These are phyloP conservation scores for Trichophyton mentagrophytes DNA, from an alignment of 2,329 filamentous ascomycete species.

Conservation along the genomic window DNA sequence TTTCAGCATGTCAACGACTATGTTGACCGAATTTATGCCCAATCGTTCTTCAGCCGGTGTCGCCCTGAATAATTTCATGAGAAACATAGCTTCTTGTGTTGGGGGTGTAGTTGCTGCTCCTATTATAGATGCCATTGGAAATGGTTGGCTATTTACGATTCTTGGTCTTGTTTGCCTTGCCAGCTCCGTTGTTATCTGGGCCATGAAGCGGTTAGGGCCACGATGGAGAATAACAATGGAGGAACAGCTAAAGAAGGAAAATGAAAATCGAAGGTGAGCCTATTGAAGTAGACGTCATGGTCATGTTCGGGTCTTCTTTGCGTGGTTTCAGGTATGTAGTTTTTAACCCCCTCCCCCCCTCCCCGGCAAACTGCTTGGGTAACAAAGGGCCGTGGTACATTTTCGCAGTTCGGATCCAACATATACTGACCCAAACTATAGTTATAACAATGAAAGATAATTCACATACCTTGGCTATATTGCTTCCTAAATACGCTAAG, in stretches of 20 bases:
- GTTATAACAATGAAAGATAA: no score
- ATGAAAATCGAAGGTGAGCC: not conserved
- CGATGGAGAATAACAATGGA: constrained; percentile 56
- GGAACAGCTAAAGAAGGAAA: constrained; percentile 7
- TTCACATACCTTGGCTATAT: no score
- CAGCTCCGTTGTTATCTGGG: constrained; percentile 47
- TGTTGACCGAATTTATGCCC: constrained; percentile 77
- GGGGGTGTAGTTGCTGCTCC: constrained; percentile 58
- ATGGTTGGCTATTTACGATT: constrained; percentile 64
- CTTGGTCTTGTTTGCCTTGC: constrained; percentile 44
- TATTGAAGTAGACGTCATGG: not conserved
- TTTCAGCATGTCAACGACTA: constrained; percentile 60
- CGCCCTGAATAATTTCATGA: constrained; percentile 67
- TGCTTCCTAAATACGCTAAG: no score
- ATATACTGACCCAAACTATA: no score
- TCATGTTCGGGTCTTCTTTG: not conserved
- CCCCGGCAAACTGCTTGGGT: no score
- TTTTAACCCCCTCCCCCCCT: no score
- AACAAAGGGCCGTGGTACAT: no score
- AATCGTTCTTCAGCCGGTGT: constrained; percentile 57
- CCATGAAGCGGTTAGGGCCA: constrained; percentile 47
- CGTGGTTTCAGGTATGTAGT: no score
- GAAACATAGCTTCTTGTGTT: constrained; percentile 65
- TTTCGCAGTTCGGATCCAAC: no score
- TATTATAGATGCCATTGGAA: constrained; percentile 56